Percentiles rank a stretch among this genome's conserved stretches.
Evolutionary conservation across 305 asterid genomes (phyloP).

Genomic region (Solanum hybrid): DNA sequence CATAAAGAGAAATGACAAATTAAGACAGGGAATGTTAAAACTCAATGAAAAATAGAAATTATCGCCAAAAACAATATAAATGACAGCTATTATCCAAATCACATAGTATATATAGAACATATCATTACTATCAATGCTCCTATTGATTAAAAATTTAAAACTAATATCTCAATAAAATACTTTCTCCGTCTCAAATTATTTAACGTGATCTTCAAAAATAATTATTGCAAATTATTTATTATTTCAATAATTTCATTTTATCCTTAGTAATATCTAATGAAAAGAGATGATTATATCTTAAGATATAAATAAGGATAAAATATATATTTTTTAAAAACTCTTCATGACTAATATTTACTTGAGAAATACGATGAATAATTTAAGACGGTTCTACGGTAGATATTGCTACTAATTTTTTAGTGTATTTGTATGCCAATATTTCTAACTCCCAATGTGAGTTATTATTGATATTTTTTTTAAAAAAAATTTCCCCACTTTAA

Average conservation of each 20-base stretch:
- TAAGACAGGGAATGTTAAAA: background rate
- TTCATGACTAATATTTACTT: too few relatives aligned
- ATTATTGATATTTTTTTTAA: background rate
- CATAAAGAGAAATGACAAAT: background rate
- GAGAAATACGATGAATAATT: background rate
- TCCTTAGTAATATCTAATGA: background rate
- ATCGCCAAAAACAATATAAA: background rate
- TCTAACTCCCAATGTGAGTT: background rate
- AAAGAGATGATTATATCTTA: background rate
- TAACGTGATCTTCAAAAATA: background rate
- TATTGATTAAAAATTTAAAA: background rate
- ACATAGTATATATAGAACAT: background rate
- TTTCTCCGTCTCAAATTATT: background rate
- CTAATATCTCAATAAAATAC: background rate
- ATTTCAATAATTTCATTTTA: background rate
- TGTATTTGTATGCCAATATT: background rate
- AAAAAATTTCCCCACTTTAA: background rate
- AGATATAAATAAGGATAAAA: too few relatives aligned
- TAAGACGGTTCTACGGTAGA: background rate
- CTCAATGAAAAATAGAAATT: background rate
- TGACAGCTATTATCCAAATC: background rate
- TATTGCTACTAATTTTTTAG: background rate
- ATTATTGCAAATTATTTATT: background rate
- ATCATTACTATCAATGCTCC: background rate
- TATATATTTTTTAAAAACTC: too few relatives aligned